Evolutionary conservation across 176 grass and related monocot species (phyloP).

Genomic region (Neostapfia colusana): DNA sequence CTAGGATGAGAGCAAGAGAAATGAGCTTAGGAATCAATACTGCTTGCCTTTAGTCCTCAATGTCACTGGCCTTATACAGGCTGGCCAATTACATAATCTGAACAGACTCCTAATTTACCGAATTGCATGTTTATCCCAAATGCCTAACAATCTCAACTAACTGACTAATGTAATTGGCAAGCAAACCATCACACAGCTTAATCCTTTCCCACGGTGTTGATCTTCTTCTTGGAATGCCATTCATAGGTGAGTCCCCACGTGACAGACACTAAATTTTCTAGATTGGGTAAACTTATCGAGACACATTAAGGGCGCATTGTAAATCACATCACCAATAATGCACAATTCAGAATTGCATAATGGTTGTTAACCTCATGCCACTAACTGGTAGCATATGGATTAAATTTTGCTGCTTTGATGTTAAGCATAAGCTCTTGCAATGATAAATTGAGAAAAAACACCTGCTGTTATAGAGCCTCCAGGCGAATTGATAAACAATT

Average conservation of each 20-base stretch:
- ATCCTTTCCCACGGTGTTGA: not conserved
- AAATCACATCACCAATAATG: not conserved
- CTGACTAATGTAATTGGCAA: not conserved
- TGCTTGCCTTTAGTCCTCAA: not conserved
- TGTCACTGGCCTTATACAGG: not conserved
- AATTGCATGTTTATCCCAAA: not conserved
- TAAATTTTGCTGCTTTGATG: not conserved
- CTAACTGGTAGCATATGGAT: not conserved
- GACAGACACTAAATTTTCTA: not conserved
- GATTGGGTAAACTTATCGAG: conserved; percentile 1
- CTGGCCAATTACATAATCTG: not conserved
- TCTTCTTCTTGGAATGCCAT: not conserved
- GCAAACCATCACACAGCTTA: not conserved
- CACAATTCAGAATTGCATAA: not conserved
- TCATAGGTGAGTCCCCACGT: not conserved
- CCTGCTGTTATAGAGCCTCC: conserved; percentile 88
- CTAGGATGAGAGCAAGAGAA: not conserved
- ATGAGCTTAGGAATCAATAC: not conserved
- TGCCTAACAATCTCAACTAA: not conserved
- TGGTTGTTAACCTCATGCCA: too few relatives aligned
- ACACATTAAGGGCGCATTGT: not conserved
- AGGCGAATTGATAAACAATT: conserved; percentile 94
- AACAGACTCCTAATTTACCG: not conserved
- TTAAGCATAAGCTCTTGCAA: conserved; percentile 22
- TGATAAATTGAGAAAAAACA: conserved; percentile 39